Conservation (phyloP, 2,329 filamentous ascomycete genomes). For the Fusarium sororula region DNA sequence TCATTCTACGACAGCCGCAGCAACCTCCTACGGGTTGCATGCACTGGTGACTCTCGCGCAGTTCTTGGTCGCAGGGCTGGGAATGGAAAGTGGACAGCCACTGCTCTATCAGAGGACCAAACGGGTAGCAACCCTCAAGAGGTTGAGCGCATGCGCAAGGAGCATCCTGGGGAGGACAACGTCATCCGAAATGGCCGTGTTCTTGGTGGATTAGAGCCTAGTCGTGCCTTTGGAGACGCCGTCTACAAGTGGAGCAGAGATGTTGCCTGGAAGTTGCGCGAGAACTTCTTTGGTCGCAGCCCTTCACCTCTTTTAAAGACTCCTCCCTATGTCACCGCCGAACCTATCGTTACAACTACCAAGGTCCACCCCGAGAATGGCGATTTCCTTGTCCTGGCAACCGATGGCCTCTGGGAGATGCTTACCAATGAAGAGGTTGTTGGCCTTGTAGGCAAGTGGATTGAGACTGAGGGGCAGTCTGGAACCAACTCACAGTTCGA, state of each 20-base stretch:
- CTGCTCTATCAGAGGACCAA: conserved; percentile 89
- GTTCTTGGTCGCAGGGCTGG: conserved; percentile 82
- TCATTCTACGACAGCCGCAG: conserved; percentile 94
- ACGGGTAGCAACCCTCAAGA: conserved; percentile 91
- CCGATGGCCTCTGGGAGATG: conserved; percentile 99
- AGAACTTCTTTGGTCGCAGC: conserved; percentile 86
- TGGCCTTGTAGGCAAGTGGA: conserved; percentile 95
- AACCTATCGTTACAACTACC: conserved; percentile 93
- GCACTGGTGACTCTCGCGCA: conserved; percentile 94
- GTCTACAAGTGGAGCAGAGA: conserved; percentile 96
- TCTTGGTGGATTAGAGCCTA: conserved; percentile 90
- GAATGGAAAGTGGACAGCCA: conserved; percentile 93
- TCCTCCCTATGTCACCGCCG: conserved; percentile 95
- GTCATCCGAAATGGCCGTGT: conserved; percentile 91
- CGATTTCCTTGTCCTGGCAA: conserved; percentile 96
- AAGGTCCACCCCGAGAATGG: conserved; percentile 88
- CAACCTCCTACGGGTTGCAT: conserved; percentile 90
- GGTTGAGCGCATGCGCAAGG: conserved; percentile 80
- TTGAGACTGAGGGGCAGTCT: conserved; percentile 75
- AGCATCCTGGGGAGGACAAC: conserved; percentile 88
- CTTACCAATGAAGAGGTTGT: conserved; percentile 98
- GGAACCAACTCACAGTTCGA: conserved; percentile 72
- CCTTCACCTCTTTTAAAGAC: conserved; percentile 83
- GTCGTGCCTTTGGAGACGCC: conserved; percentile 93
- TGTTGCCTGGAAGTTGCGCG: conserved; percentile 82